Base-by-base conservation (phyloP, 2,329 filamentous ascomycete species). In the Xylariaceae sp. region DNA sequence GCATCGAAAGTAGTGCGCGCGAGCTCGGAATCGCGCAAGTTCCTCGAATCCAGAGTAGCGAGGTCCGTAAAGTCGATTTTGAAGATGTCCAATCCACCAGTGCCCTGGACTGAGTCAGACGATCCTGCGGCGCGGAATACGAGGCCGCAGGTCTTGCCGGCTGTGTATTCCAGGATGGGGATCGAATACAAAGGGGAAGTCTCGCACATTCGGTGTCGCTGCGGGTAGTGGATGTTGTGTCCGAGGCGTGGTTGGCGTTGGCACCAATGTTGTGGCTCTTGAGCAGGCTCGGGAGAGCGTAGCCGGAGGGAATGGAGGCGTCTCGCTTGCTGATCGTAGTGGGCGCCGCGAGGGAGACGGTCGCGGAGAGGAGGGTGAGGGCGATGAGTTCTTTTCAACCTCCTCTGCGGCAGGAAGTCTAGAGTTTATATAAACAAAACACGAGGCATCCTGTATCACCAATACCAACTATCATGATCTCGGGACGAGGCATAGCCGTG, bases 161-260 rank as follows among this genome's bases (percentile, higher is more conserved):
- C 47, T 3, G 52, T 46, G 1, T 37, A 22, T 4, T 42, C 48
- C 3, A 58, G 58, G 48, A 61, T 54, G 7, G 58, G 53, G 49
- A 62, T 59, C 16, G 58, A 46, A 45, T 59, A 60, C 2, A 61
- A 54, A 0, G 58, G 60, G 23, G 55, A 56, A 4, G 53, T 59
- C 45, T 60, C 58, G 25, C 17, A 16, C 38, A 2, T 27, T 11
- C 47, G n/a, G n/a, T n/a, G n/a, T n/a, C 52, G 29, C 27, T 45
- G 47, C 57, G 58, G n/a, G 54, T 10, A 0, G 57, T 59, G 21
- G 38, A 22, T 2, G 50, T 59, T 10, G 42, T 16, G 6, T 1
- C 1, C 16, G 19, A 34, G 5, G 20, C 20, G 0, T 8, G 32
- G 53, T 60, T 60, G 7, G 21, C 6, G 55, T 58, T 58, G 32